Evolutionary conservation across 169 alveolate species (phyloP), one percentile per base, ranked within the genome.

Genomic region (Pseudocohnilembus persalinus): DNA sequence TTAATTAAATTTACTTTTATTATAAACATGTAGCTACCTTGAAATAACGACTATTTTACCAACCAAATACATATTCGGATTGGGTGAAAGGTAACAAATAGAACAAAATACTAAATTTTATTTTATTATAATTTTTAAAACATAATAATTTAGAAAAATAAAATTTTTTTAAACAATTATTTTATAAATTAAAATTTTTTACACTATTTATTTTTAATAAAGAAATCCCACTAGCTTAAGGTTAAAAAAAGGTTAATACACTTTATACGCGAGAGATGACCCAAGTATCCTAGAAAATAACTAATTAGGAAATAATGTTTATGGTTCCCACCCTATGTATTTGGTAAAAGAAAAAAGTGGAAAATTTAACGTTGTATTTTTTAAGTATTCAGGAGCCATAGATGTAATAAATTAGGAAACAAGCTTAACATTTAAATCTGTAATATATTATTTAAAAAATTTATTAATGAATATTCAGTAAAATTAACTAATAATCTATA

Each of bases 251-350:
- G 91, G 91, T 6, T 31, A 32, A 33, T 88, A 88, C 31, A 88
- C 91, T 20, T 31, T 88, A 31, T 75, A 32, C 31, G 88, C 82
- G 0, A 79, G 77, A 31, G 91, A 88, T 49, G 78, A 77, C 0
- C 87, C 87, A 24, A 26, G 65, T 75, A 16, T 72, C 28, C 34
- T 88, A 30, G 91, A 88, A 30, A 81, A 82, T 72, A 88, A 28
- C 24, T 68, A 49, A 77, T 80, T 80, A 26, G 85, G 85, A 6
- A 82, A 83, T 72, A 74, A 80, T 73, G 85, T 83, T 27, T 88
- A 88, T 49, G 74, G 88, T 72, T 83, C 88, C n/a, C 88, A 88
- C 29, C 91, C 91, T 30, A 79, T 88, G 25, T 88, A 88, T 73
- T 83, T 88, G 64, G 81, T 88, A 64, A 88, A 83, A 49, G 91